phyloP scores from a whole-genome alignment of 73 alveolate species.

The Symbiodinium pilosum region DNA sequence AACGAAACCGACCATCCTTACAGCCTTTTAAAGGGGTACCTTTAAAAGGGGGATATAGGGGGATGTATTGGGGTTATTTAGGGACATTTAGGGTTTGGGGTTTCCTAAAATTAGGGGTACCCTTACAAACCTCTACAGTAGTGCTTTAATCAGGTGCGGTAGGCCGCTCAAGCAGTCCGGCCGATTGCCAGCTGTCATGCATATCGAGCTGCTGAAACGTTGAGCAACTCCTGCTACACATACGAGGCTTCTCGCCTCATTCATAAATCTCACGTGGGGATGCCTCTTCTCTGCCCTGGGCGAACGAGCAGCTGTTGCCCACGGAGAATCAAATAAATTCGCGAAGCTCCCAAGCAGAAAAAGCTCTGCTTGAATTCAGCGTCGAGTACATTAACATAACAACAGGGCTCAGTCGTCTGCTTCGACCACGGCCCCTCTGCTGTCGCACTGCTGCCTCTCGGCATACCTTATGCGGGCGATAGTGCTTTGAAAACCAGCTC shows the following conservation, averaged over 20 bases:
- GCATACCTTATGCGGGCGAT: neutral
- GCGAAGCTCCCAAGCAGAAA: neutral
- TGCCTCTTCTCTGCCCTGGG: neutral
- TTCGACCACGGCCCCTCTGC: constrained; percentile 5
- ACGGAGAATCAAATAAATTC: neutral
- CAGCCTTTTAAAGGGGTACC: too few relatives aligned
- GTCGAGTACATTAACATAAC: neutral
- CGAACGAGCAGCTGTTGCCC: neutral
- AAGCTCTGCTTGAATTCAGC: neutral
- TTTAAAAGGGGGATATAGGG: too few relatives aligned
- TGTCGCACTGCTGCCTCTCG: constrained; percentile 26
- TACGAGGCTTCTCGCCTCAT: neutral
- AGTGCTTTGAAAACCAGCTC: too few relatives aligned
- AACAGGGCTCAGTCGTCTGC: neutral
- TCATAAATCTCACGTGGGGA: neutral
- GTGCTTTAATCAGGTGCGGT: too few relatives aligned
- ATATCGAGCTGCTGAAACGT: neutral
- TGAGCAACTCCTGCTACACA: neutral
- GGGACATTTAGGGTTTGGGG: too few relatives aligned
- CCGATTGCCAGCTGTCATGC: too few relatives aligned
- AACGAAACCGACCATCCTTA: too few relatives aligned
- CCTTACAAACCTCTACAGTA: too few relatives aligned
- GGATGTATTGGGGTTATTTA: too few relatives aligned
- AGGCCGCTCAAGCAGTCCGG: too few relatives aligned
- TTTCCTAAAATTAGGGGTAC: too few relatives aligned